Conservation (phyloP, 192 early-diverging fungal species). For the Physocladia obscura region DNA sequence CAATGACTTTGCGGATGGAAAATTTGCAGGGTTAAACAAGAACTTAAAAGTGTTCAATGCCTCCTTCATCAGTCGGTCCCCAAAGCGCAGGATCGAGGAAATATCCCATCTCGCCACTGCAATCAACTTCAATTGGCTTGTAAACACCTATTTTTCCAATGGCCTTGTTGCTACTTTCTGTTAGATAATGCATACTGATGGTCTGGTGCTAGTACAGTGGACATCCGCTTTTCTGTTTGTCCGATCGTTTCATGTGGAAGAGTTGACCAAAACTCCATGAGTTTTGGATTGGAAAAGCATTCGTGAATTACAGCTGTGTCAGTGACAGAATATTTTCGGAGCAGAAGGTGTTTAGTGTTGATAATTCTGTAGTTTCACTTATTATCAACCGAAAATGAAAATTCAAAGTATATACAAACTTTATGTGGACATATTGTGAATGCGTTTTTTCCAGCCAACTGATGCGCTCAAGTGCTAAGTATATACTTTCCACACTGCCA, state of each 20-base stretch:
- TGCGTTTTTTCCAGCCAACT: too few relatives aligned
- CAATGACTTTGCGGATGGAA: background rate
- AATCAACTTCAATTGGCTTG: background rate
- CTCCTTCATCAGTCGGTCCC: background rate
- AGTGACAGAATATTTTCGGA: background rate
- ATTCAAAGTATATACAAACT: too few relatives aligned
- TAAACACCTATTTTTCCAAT: background rate
- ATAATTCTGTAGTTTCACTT: too few relatives aligned
- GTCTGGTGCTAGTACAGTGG: background rate
- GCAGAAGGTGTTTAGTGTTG: too few relatives aligned
- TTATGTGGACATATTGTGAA: too few relatives aligned
- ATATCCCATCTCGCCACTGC: constrained; percentile 5
- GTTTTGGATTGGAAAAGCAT: background rate
- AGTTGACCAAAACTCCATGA: constrained; percentile 3
- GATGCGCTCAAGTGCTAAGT: too few relatives aligned
- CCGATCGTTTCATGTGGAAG: background rate
- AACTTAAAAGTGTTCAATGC: background rate
- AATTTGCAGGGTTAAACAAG: background rate
- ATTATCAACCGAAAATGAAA: too few relatives aligned
- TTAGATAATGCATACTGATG: background rate
- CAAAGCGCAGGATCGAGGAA: background rate
- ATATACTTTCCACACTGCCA: too few relatives aligned
- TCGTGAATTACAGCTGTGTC: background rate
- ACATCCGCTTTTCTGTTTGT: background rate
- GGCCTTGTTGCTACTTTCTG: background rate